Percentiles rank a stretch among this genome's conserved stretches.
These are phyloP conservation scores for Apiotrichum sp. DNA, from an alignment of 1,284 basidiomycete genomes.

Conservation along the genomic window DNA sequence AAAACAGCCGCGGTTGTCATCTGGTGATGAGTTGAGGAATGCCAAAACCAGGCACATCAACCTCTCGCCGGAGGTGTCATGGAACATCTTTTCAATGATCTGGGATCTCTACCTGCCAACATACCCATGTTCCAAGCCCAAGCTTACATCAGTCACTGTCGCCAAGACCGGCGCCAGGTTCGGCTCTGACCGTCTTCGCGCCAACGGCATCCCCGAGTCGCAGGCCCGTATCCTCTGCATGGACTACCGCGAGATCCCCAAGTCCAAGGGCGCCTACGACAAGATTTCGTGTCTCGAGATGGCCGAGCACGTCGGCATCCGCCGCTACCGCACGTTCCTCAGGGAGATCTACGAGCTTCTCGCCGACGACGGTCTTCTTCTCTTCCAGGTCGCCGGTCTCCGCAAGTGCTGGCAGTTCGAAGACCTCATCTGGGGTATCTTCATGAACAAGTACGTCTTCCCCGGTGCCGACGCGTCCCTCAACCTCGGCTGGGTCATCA, in stretches of 20 bases:
- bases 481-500: slow-evolving; percentile 91
- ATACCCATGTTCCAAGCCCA: too few species aligned
- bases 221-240: slow-evolving; percentile 87
- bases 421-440: slow-evolving; percentile 82
- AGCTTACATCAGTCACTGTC: slow-evolving; percentile 61
- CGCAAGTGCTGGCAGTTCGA: slow-evolving; percentile 95
- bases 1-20: too few species aligned
- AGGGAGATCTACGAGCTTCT: slow-evolving; percentile 87
- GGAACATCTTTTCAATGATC: too few species aligned
- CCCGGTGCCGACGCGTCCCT: slow-evolving; percentile 95
- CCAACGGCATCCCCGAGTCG: slow-evolving; percentile 68
- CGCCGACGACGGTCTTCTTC: slow-evolving; percentile 88
- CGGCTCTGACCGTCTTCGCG: slow-evolving; percentile 77
- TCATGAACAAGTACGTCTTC: slow-evolving; percentile 96
- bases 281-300: slow-evolving; percentile 98
- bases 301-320: slow-evolving; percentile 98
- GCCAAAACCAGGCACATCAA: too few species aligned
- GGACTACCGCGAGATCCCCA: slow-evolving; percentile 90
- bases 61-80: too few species aligned
- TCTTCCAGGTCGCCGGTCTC: slow-evolving; percentile 93
- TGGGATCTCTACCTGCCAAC: too few species aligned
- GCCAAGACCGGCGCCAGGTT: slow-evolving; percentile 86
- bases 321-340: slow-evolving; percentile 85
- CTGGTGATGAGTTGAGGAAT: too few species aligned
- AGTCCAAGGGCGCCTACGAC: slow-evolving; percentile 69